These are phyloP conservation scores for Curvularia hawaiiensis DNA, from an alignment of 2,329 filamentous ascomycete species.

Conservation along the genomic window DNA sequence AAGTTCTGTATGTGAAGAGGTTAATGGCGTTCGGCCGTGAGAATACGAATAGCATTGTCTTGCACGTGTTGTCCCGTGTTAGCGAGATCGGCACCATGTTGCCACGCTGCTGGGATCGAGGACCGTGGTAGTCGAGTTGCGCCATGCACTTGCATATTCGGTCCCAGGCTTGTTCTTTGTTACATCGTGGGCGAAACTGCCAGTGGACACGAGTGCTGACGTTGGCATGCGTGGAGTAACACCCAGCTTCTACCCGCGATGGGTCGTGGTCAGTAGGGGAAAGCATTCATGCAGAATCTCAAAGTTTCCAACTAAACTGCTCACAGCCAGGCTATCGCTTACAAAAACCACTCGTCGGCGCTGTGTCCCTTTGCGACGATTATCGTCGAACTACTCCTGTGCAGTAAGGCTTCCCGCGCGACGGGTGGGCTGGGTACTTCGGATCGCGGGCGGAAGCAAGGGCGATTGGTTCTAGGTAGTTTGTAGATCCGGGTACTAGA, in stretches of 20 bases:
- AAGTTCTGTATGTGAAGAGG: not conserved
- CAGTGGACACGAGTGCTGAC: not conserved
- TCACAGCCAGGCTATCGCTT: not conserved
- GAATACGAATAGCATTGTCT: not conserved
- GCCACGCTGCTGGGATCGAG: not conserved
- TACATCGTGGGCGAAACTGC: not conserved
- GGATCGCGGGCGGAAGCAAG: not conserved
- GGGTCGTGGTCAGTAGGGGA: too few relatives aligned
- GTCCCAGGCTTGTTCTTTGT: not conserved
- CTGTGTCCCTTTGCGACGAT: not conserved
- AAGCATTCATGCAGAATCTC: not conserved
- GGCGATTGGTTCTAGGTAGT: not conserved
- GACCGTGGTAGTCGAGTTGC: not conserved
- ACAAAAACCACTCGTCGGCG: not conserved
- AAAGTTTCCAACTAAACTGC: not conserved
- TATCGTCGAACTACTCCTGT: not conserved
- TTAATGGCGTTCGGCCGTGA: not conserved
- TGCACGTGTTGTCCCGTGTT: not conserved
- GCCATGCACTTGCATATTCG: not conserved
- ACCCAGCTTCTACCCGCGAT: too few relatives aligned
- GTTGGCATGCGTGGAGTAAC: not conserved
- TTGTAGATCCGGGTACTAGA: not conserved
- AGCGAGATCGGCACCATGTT: not conserved
- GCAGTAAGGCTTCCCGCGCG: not conserved
- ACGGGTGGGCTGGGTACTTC: not conserved